A percentile compares a stretch with the other conserved stretches of the same genome.
Conservation (phyloP, 2,329 filamentous ascomycete genomes). For the Tolypocladium guangdongense region DNA sequence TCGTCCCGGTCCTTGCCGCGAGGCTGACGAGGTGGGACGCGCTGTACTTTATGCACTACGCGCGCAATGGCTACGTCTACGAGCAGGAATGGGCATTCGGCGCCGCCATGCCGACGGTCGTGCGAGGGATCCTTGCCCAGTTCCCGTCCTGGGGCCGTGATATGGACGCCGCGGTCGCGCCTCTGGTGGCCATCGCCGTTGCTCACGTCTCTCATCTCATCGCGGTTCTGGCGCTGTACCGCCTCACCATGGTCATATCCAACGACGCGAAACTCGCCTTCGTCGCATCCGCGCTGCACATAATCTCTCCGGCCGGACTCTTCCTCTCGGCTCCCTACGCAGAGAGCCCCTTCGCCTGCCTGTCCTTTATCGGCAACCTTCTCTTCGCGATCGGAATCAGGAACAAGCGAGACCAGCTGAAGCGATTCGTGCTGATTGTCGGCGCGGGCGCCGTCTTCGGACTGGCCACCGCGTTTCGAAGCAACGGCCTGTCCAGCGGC, state of each 20-base stretch:
- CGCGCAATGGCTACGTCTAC: conserved; percentile 54
- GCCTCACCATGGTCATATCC: conserved; percentile 49
- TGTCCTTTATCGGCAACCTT: conserved; percentile 65
- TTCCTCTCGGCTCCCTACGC: conserved; percentile 83
- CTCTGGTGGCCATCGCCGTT: conserved; percentile 50
- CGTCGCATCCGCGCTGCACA: conserved; percentile 60
- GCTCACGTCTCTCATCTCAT: conserved; percentile 67
- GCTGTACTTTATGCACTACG: conserved; percentile 59
- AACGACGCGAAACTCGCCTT: conserved; percentile 47
- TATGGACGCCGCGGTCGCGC: conserved; percentile 17
- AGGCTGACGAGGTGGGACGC: conserved; percentile 71
- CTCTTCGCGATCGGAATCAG: conserved; percentile 46
- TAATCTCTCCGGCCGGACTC: conserved; percentile 76
- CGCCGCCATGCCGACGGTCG: conserved; percentile 30
- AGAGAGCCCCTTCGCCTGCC: conserved; percentile 67
- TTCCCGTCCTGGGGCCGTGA: conserved; percentile 14
- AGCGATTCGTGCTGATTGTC: conserved; percentile 42
- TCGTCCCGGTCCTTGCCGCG: conserved; percentile 35
- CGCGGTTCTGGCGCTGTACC: conserved; percentile 62
- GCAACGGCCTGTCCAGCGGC: conserved; percentile 80
- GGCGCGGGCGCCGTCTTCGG: conserved; percentile 60
- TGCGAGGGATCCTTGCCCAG: conserved; percentile 23
- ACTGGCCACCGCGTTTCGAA: conserved; percentile 61
- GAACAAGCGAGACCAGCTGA: conserved; percentile 12
- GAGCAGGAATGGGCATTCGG: conserved; percentile 87